Evolutionary conservation across 2,329 filamentous ascomycete genomes (phyloP).

Genomic region (Paecilomyces sp.): DNA sequence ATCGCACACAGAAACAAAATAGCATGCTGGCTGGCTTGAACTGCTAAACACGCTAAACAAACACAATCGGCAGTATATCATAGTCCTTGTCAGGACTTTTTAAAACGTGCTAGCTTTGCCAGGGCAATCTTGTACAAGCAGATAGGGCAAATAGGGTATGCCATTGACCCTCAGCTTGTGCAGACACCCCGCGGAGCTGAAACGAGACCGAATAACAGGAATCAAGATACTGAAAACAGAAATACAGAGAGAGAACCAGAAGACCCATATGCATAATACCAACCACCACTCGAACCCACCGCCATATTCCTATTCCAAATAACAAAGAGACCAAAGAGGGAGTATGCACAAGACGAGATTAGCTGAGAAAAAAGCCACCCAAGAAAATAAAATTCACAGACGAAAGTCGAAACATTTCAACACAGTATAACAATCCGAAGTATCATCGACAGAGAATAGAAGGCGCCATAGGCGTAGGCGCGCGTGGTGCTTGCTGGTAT

Average conservation of each 20-base stretch:
- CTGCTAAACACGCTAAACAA: background rate
- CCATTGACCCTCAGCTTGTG: background rate
- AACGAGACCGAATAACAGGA: background rate
- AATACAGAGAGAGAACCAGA: slow-evolving; percentile 10
- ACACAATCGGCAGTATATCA: background rate
- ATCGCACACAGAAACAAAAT: background rate
- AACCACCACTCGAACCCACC: background rate
- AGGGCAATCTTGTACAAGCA: background rate
- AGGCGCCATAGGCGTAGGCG: background rate
- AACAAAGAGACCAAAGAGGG: background rate
- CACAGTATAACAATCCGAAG: background rate
- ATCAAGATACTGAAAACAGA: slow-evolving; percentile 1
- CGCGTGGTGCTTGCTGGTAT: background rate
- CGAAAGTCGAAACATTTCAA: background rate
- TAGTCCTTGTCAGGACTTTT: background rate
- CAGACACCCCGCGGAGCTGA: background rate
- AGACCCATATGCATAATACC: slow-evolving; percentile 8
- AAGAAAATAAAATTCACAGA: background rate
- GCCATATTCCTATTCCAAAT: background rate
- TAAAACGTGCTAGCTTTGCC: background rate
- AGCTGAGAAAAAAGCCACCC: background rate
- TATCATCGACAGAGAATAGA: background rate
- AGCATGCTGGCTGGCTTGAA: background rate
- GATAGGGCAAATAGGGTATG: background rate
- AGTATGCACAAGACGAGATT: background rate